Evolutionary conservation across 129 eudicot species (phyloP), one percentile per base, ranked within the genome.

Genomic region (Scalesia atractyloides): DNA sequence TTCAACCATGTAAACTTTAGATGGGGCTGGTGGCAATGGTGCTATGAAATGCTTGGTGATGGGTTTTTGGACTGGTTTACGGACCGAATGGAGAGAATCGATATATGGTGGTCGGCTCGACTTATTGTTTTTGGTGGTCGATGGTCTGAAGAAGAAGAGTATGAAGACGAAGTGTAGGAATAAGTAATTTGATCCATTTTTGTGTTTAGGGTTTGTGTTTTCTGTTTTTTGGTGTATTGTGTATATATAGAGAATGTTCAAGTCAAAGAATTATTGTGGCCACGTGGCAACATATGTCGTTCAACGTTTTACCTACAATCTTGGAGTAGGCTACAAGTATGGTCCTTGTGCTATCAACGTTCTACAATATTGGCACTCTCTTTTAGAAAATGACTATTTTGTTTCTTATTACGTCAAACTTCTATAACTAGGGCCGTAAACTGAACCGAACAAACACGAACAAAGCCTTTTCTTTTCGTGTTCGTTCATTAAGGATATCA

Each of bases 1-100:
- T 7, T 89, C 82, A 17, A 92, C 89, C 7, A 83, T 85, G 85
- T 92, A 92, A 19, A 92, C 73, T 66, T 74, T 86, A 0, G 96
- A 86, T 4, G 82, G 96, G 8, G 83, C 82, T 26, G 88, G 89
- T 0, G 91, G 88, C 13, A 86, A 59, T 2, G 96, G 96, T 5
- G 96, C 92, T 3, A 89, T 89, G 12, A 83, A 90, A 11, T 82
- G 81, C 71, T 89, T 89, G 61, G 47, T 72, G 51, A 48, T 59
- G 19, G 78, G 81, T 66, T 82, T 84, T 16, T 65, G 75, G 50
- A 61, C 70, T 30, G 73, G 69, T 50, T 74, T 89, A 10, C 83
- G 82, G 26, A 79, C 79, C 4, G 86, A 76, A 59, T 82, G 89
- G 53, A 84, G 84, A 3, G 84, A 47, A 11, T 79, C 51, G 9